Base-by-base conservation (phyloP, 2,329 filamentous ascomycete genomes). In the Sporothrix globosa region DNA sequence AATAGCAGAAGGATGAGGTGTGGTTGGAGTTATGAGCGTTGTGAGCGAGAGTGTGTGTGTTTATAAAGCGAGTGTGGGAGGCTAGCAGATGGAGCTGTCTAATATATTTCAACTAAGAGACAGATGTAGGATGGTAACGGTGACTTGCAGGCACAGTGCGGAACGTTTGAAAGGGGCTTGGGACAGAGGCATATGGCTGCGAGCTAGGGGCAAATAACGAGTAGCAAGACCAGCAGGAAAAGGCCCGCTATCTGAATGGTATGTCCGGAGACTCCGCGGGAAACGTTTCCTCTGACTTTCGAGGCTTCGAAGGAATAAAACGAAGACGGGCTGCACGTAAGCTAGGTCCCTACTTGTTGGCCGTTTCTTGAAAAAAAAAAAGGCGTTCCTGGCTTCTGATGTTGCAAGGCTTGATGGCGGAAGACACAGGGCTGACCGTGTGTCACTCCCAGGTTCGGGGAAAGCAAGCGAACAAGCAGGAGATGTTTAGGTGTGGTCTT, bases 131-230 rank as follows among this genome's bases (percentile, higher is more conserved):
- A 58, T 24, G 54, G 41, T 30, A n/a, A 58, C 17, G 50, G 54
- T 60, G 67, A 68, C 67, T 46, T 68, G 39, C 9, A 60, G 67
- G 46, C 67, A 68, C 67, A 68, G 67, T 68, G 67, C 27, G 53
- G 67, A n/a, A 24, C 24, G 66, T 34, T 65, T 17, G 44, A 21
- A 21, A 34, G 52, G 53, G 34, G 17, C 48, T 24, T 6, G 48
- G 66, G 48, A 58, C 66, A 68, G 48, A 68, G 66, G 66, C 66
- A 58, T 54, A 53, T 52, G 63, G 46, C 24, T 67, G 46, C 46
- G 21, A 13, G 66, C 53, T 46, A 60, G 56, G 68, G 68, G 68
- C 56, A 63, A 69, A 69, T 27, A 46, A 2, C n/a, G 39, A 27
- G 19, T 39, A 46, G 58, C 41, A 58, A 61, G 54, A 24, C 19